Conservation (phyloP, 176 grass and related monocot genomes). For the Dendrocalamus sinicus region DNA sequence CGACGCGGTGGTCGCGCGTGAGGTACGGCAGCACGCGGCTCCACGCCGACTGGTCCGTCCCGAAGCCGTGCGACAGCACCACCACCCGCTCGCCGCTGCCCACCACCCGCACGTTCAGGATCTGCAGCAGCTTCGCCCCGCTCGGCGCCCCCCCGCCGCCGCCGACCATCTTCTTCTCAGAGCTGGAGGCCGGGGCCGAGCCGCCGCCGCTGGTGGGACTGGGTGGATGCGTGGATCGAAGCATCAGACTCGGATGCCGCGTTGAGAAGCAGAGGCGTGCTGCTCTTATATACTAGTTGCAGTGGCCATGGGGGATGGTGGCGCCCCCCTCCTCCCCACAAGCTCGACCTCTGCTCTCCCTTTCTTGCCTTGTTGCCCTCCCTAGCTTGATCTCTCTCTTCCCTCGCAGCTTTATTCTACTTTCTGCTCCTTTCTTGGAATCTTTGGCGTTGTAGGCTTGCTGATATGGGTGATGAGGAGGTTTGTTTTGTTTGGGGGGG, state of each 20-base stretch:
- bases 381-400: not conserved
- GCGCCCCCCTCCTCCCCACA: too few relatives aligned
- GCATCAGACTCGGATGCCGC: slow-evolving; percentile 28
- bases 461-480: slow-evolving; percentile 7
- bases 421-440: not conserved
- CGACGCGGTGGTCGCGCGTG: slow-evolving; percentile 75
- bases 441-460: not conserved
- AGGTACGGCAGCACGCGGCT: slow-evolving; percentile 92
- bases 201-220: slow-evolving; percentile 39
- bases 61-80: slow-evolving; percentile 93
- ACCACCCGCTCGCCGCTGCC: slow-evolving; percentile 75
- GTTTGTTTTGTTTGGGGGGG: not conserved
- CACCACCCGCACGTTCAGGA: slow-evolving; percentile 87
- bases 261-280: not conserved
- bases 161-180: slow-evolving; percentile 46
- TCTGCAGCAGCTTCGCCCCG: slow-evolving; percentile 81
- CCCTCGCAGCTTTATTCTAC: slow-evolving; percentile 43
- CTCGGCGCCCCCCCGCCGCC: slow-evolving; percentile 43
- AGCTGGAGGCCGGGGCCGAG: slow-evolving; percentile 27
- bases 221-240: slow-evolving; percentile 47
- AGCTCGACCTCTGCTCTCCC: not conserved
- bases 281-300: slow-evolving; percentile 35
- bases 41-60: slow-evolving; percentile 96
- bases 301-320: slow-evolving; percentile 33
- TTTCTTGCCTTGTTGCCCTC: not conserved